A percentile compares a stretch with the other conserved stretches of the same genome.
Conservation (phyloP, 169 alveolate genomes). For the Eimeria acervulina region DNA sequence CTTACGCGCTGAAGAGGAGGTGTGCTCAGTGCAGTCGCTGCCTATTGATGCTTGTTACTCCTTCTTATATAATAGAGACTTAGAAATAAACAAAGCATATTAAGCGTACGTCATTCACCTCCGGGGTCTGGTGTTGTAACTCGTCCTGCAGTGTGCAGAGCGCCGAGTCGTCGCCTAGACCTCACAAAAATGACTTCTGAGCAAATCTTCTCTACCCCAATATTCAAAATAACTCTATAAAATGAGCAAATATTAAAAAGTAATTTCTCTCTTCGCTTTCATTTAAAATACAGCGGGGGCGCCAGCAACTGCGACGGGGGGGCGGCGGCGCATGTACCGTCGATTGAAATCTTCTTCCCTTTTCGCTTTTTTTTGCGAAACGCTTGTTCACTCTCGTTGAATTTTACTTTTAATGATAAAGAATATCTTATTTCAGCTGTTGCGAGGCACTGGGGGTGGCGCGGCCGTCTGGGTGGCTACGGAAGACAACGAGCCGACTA, state of each 20-base stretch:
- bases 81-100: not conserved
- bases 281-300: not conserved
- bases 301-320: not conserved
- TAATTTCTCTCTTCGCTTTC: not conserved
- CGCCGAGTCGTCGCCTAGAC: not conserved
- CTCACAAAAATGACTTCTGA: not conserved
- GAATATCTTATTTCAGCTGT: not conserved
- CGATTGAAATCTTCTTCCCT: not conserved
- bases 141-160: not conserved
- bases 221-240: not conserved
- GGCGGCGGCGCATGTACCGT: too few species aligned
- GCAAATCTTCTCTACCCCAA: not conserved
- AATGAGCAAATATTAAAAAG: not conserved
- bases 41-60: not conserved
- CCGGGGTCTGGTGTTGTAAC: not conserved
- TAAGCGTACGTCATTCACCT: not conserved
- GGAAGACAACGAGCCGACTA: not conserved
- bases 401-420: not conserved
- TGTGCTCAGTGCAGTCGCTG: not conserved
- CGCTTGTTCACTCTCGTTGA: not conserved
- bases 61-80: not conserved
- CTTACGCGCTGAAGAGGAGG: not conserved
- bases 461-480: not conserved
- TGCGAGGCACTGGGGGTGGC: not conserved
- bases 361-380: not conserved